These are phyloP conservation scores for Allomyces javanicus DNA, from an alignment of 192 early-diverging fungal genomes.

Conservation along the genomic window DNA sequence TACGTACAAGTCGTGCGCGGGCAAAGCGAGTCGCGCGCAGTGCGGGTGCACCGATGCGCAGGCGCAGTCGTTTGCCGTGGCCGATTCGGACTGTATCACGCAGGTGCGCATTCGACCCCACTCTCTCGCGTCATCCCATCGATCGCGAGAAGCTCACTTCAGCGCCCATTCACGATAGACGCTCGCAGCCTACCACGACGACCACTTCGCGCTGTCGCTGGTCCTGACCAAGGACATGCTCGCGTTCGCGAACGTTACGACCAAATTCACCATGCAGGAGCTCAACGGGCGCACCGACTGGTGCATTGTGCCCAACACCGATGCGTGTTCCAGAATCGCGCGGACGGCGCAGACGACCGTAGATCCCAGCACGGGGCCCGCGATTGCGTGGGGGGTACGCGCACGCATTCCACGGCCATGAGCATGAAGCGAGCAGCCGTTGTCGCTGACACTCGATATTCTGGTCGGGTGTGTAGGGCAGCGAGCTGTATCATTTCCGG, in stretches of 20 bases:
- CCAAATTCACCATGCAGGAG: background rate
- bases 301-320: constrained; percentile 1
- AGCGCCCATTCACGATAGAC: background rate
- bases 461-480: background rate
- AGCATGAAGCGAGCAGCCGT: too few relatives aligned
- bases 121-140: background rate
- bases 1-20: background rate
- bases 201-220: background rate
- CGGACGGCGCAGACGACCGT: background rate
- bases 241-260: background rate
- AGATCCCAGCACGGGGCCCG: background rate
- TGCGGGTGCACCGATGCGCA: constrained; percentile 3
- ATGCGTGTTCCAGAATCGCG: background rate
- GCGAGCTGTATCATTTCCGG: background rate
- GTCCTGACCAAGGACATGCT: background rate
- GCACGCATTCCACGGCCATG: too few relatives aligned
- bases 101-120: background rate
- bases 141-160: too few relatives aligned
- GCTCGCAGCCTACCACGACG: background rate
- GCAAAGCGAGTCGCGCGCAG: background rate
- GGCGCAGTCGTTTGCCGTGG: background rate
- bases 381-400: too few relatives aligned
- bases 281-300: constrained; percentile 3
- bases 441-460: too few relatives aligned
- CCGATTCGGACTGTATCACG: constrained; percentile 3